These are phyloP conservation scores for Phlyctochytrium bullatum DNA, from an alignment of 192 early-diverging fungal species.

Conservation along the genomic window DNA sequence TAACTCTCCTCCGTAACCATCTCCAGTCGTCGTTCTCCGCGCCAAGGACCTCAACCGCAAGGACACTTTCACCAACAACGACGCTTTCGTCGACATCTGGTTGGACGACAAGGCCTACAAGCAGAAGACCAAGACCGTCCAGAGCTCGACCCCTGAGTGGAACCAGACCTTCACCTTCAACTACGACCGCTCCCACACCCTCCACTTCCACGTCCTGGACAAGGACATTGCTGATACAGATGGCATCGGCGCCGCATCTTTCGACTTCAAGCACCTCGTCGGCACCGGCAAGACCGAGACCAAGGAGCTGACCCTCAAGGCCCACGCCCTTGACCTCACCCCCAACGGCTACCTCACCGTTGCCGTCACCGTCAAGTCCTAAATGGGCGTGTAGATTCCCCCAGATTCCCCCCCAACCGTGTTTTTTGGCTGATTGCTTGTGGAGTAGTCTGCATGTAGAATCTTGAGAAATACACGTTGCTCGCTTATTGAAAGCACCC, in stretches of 20 bases:
- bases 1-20: too few species aligned
- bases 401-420: too few species aligned
- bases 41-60: constrained; percentile 2
- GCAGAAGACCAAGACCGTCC: background rate
- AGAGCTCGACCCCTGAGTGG: background rate
- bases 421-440: too few species aligned
- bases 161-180: constrained; percentile 5
- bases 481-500: too few species aligned
- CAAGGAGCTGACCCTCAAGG: background rate
- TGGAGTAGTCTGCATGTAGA: too few species aligned
- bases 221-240: constrained; percentile 1
- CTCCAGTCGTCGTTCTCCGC: too few species aligned
- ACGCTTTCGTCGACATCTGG: background rate
- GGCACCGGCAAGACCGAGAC: background rate
- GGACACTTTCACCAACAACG: background rate
- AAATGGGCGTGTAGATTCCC: background rate
- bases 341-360: constrained; percentile 1
- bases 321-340: background rate
- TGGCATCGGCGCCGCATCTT: background rate
- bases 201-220: constrained; percentile 4
- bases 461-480: too few species aligned
- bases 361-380: background rate
- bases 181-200: background rate
- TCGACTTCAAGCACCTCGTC: too few species aligned
- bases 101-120: background rate